Conservation (phyloP, 2,329 filamentous ascomycete species). For the Penicillium nordicum region DNA sequence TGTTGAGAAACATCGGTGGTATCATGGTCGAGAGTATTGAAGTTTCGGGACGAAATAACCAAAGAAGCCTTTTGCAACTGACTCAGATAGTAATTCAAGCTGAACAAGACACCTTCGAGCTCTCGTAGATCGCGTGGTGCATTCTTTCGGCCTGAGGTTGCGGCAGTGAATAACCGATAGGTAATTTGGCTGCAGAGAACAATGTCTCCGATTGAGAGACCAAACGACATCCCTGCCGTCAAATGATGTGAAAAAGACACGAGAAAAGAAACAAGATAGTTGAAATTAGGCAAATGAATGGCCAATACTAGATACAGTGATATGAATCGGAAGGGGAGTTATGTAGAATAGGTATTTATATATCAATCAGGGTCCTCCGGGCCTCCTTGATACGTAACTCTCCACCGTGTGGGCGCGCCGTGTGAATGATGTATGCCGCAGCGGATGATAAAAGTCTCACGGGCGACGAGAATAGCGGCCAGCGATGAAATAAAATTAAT, state of each 20-base stretch:
- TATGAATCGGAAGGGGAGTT: not conserved
- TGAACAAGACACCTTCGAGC: not conserved
- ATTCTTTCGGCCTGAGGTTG: not conserved
- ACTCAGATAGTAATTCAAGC: not conserved
- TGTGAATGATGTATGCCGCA: no score
- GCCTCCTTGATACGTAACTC: no score
- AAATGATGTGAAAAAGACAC: not conserved
- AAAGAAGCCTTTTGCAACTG: not conserved
- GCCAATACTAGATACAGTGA: not conserved
- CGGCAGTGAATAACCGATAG: not conserved
- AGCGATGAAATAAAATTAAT: no score
- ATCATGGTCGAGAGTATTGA: not conserved
- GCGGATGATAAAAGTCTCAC: no score
- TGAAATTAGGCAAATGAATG: not conserved
- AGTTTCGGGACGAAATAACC: not conserved
- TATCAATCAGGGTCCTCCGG: no score
- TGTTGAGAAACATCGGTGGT: not conserved
- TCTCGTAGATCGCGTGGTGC: not conserved
- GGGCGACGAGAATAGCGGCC: no score
- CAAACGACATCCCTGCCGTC: not conserved
- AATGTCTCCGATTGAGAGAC: not conserved
- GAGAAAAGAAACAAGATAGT: no score
- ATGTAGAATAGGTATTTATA: not conserved
- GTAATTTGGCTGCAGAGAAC: not conserved
- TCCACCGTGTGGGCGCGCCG: no score